phyloP scores from a whole-genome alignment of 2,329 filamentous ascomycete genomes.

The Lecanosticta acicola region DNA sequence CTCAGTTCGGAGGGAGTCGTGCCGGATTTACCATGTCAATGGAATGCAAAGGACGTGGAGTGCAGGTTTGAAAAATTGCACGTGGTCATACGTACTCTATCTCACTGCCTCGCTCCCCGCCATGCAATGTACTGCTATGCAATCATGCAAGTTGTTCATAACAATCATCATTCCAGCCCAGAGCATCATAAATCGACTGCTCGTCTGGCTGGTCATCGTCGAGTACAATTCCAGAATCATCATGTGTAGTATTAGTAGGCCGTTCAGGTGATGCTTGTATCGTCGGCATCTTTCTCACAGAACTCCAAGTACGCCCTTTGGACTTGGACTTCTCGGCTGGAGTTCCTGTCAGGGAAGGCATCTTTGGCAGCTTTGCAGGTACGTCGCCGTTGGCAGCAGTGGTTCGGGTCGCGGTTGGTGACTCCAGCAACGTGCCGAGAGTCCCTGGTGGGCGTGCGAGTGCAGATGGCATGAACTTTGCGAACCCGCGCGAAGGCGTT shows the following conservation, averaged over 20 bases:
- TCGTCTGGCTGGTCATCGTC: slow-evolving; percentile 1
- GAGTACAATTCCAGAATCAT: slow-evolving; percentile 8
- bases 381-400: slow-evolving; percentile 8
- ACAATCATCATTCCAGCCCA: slow-evolving; percentile 45
- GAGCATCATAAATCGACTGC: slow-evolving; percentile 35
- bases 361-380: slow-evolving; percentile 15
- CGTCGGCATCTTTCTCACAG: slow-evolving; percentile 2
- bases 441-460: slow-evolving; percentile 17
- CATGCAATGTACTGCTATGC: slow-evolving; percentile 16
- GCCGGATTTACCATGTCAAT: too few species aligned
- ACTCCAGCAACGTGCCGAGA: slow-evolving; percentile 18
- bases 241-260: slow-evolving; percentile 3
- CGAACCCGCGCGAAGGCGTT: slow-evolving; percentile 39
- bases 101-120: too few species aligned
- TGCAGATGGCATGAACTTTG: slow-evolving; percentile 26
- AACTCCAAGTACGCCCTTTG: slow-evolving; percentile 6
- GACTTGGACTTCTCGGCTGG: slow-evolving; percentile 5
- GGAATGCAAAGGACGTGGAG: too few species aligned
- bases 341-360: slow-evolving; percentile 15
- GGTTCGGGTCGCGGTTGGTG: slow-evolving; percentile 13
- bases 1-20: too few species aligned
- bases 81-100: too few species aligned
- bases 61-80: too few species aligned
- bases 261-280: not conserved
- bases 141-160: slow-evolving; percentile 31